Base-by-base conservation (phyloP, 2,329 filamentous ascomycete genomes). In the Plenodomus tracheiphilus region DNA sequence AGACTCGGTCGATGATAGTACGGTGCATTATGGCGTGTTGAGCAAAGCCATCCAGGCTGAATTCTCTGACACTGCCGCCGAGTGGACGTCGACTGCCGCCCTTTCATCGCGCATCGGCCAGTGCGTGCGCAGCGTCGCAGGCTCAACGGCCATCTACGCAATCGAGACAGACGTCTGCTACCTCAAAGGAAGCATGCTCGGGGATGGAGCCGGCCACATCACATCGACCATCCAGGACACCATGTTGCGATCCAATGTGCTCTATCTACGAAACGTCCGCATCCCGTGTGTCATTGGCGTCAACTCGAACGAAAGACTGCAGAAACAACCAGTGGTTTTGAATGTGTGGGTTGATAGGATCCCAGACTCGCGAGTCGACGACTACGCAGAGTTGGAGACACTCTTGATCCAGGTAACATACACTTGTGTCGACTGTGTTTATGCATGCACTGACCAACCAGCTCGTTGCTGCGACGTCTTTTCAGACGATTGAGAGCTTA, bases 11-110 rank as follows among this genome's bases (percentile, higher is more conserved):
- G 80, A 83, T 39, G 70, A 72, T n/a, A 87, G 87, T 65, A 91
- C 88, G 2, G 83, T 91, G 19, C 86, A 92, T 73, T 92, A 92
- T 63, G 88, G 88, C 2, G 78, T 75, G 9, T 77, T 91, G 13
- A 85, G 84, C 74, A 90, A 91, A 72, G 77, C 78, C 0, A 77
- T 91, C 13, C 73, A 86, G 25, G 69, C 71, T 19, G 74, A 74
- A 11, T 64, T 85, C 20, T 68, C 72, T 39, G 53, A 68, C 2
- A 37, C 47, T 8, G 41, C 41, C 15, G 34, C 38, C 11, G 43
- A 47, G 2, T 72, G 69, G 69, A 54, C 56, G 20, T 56, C 54
- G 9, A 65, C 65, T 1, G 51, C 49, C 25, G 59, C 61, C 2
- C 45, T 74, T 1, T 58, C 59, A 2, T 20, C 21, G 10, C 46